Percentiles rank a stretch among this genome's conserved stretches.
These are phyloP conservation scores for Neonectria neomacrospora DNA, from an alignment of 2,329 filamentous ascomycete species.

Conservation along the genomic window DNA sequence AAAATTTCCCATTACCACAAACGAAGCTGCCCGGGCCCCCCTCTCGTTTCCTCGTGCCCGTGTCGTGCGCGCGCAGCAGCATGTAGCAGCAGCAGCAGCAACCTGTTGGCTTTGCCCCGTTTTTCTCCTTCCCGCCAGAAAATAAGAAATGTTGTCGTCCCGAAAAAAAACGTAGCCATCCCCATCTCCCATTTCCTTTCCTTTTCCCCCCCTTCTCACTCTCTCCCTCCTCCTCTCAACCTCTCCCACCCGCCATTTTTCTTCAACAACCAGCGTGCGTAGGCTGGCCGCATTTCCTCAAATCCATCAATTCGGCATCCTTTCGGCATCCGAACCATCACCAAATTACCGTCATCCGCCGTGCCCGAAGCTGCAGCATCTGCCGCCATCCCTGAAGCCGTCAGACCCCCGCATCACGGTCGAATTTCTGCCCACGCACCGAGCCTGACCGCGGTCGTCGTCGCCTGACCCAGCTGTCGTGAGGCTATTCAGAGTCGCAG, in stretches of 20 bases:
- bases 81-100: slow-evolving; percentile 36
- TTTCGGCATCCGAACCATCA: slow-evolving; percentile 50
- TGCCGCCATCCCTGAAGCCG: slow-evolving; percentile 39
- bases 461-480: slow-evolving; percentile 42
- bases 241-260: slow-evolving; percentile 45
- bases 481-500: slow-evolving; percentile 55
- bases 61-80: slow-evolving; percentile 44
- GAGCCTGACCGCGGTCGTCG: slow-evolving; percentile 30
- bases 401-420: slow-evolving; percentile 35
- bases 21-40: slow-evolving; percentile 41
- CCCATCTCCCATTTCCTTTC: slow-evolving; percentile 51
- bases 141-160: slow-evolving; percentile 57
- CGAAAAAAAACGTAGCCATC: slow-evolving; percentile 64
- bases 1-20: slow-evolving; percentile 44
- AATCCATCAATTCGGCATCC: slow-evolving; percentile 57
- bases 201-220: slow-evolving; percentile 37
- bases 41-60: slow-evolving; percentile 36
- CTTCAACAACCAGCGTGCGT: slow-evolving; percentile 51
- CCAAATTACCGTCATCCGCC: slow-evolving; percentile 51
- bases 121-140: slow-evolving; percentile 58
- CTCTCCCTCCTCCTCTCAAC: slow-evolving; percentile 38
- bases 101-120: slow-evolving; percentile 53
- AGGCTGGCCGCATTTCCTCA: slow-evolving; percentile 43
- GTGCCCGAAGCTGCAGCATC: slow-evolving; percentile 46
- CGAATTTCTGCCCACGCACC: slow-evolving; percentile 36